These are phyloP conservation scores for Trametes maxima DNA, from an alignment of 768 basidiomycete species.

Conservation along the genomic window DNA sequence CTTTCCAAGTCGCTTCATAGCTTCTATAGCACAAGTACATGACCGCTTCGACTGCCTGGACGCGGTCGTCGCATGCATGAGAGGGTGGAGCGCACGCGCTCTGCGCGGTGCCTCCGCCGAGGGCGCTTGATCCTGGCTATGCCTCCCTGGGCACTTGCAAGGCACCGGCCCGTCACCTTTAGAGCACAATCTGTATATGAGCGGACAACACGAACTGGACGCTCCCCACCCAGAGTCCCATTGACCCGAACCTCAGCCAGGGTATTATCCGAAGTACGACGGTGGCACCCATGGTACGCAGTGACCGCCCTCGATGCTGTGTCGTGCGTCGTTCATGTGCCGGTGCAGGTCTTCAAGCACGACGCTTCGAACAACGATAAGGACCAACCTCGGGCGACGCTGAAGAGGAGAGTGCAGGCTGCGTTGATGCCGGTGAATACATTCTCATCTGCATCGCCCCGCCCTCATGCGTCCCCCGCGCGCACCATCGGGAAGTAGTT, in stretches of 20 bases:
- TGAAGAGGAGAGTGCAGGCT: slow-evolving; percentile 28
- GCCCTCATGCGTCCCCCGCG: slow-evolving; percentile 1
- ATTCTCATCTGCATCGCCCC: slow-evolving; percentile 11
- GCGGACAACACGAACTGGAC: slow-evolving; percentile 11
- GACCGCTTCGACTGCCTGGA: slow-evolving; percentile 2
- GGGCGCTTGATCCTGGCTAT: slow-evolving; percentile 1
- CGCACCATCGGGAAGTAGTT: not conserved
- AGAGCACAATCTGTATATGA: slow-evolving; percentile 23
- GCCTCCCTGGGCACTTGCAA: slow-evolving; percentile 22
- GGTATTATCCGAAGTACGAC: slow-evolving; percentile 30
- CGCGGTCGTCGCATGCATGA: not conserved
- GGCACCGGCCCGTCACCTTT: slow-evolving; percentile 17
- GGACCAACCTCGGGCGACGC: slow-evolving; percentile 27
- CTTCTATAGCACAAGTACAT: slow-evolving; percentile 11
- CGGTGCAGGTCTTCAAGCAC: slow-evolving; percentile 15
- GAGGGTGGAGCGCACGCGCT: not conserved
- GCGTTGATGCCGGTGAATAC: slow-evolving; percentile 29
- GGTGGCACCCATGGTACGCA: slow-evolving; percentile 23
- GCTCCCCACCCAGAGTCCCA: slow-evolving; percentile 25
- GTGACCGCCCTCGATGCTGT: slow-evolving; percentile 1
- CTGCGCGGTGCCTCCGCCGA: slow-evolving; percentile 10
- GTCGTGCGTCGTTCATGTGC: slow-evolving; percentile 14
- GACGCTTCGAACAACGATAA: slow-evolving; percentile 21
- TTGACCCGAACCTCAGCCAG: slow-evolving; percentile 30
- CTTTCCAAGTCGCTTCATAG: slow-evolving; percentile 5